Evolutionary conservation across 306 rosid species (phyloP), one percentile per base, ranked within the genome.

Genomic region (Chamaecrista fasciculata): DNA sequence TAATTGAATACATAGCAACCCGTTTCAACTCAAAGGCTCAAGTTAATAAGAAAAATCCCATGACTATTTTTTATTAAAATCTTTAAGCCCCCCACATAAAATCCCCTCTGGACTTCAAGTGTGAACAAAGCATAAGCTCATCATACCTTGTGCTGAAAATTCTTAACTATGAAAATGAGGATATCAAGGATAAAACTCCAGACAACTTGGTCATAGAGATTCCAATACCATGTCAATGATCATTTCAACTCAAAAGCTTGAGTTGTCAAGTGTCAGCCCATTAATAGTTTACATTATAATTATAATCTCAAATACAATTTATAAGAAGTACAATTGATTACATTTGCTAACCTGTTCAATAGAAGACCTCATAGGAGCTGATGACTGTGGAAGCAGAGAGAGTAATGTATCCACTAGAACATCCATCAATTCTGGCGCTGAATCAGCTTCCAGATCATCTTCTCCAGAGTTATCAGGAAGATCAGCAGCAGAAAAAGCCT

Each of bases 391-490:
- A 67, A 94, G 87, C 80, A 91, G 76, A 8, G 65, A 91, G n/a
- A 91, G 99, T 77, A 89, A 80, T 18, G 99, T 91, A 76, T 94
- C 99, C 71, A 91, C 88, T 64, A 94, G 95, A 85, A 91, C 99
- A 48, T 94, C 96, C 89, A 87, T 86, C 74, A 87, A 76, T 51
- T 86, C 84, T 44, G 96, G 97, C 10, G 85, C 79, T 48, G 72
- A 73, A 62, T 83, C 96, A 75, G 18, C 85, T 62, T 89, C 91
- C 39, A 59, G 15, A 72, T 78, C 87, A 15, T 85, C 95, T 28
- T 88, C 96, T 44, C 78, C 96, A 70, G 85, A 71, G 23, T 81
- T 82, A 49, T 82, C 89, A 37, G 83, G 83, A 72, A 78, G 83
- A 82, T 91, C 96, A 61, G 70, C 67, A 67, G 76, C 50, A 62